Evolutionary conservation across 352 stramenopile species (phyloP), one percentile per base, ranked within the genome.

Genomic region (Phytophthora agathidicida): DNA sequence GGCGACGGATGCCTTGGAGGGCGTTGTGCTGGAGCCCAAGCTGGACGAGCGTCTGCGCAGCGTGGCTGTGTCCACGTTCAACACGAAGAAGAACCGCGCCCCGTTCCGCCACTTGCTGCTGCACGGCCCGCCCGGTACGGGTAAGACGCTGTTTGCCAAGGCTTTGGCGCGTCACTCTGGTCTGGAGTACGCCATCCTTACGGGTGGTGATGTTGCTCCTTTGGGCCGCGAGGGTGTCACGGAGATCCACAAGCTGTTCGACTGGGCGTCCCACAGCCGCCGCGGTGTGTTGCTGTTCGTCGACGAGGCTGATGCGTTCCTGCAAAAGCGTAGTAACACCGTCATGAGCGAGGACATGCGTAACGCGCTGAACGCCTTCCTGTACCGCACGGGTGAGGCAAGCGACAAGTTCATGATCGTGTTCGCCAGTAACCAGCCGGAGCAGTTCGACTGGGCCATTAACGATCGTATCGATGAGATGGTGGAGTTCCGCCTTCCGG

Each of bases 381-480:
- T 99, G 49, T 99, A 99, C 82, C 94, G 96, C 60, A 99, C 97
- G 20, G 97, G 96, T 28, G 92, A 96, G 38, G 94, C 97, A 45
- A 99, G 93, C 63, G 93, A 99, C 75, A 97, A 99, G 71, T 99
- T 99, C 73, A 99, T 99, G 97, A 98, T 99, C 65, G 97, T 99
- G 41, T 99, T 99, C 68, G 98, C 98, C 9, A 98, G 93, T 70
- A 99, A 99, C 83, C 94, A 99, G 77, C 97, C 98, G 24, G 91
- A 98, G 63, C 94, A 99, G 73, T 99, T 99, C 63, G 98, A 99
- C 71, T 97, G 90, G 80, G 98, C 98, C 37, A 97, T 99, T 67
- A 97, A 98, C 80, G 98, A 99, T 91, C 96, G 98, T 87, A 98
- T 99, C 45, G 98, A 99, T 83, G 98, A 99, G 81, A 99, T 99